A percentile compares a stretch with the other conserved stretches of the same genome.
Evolutionary conservation across 768 basidiomycete species (phyloP).

Genomic region (Serendipita indica): DNA sequence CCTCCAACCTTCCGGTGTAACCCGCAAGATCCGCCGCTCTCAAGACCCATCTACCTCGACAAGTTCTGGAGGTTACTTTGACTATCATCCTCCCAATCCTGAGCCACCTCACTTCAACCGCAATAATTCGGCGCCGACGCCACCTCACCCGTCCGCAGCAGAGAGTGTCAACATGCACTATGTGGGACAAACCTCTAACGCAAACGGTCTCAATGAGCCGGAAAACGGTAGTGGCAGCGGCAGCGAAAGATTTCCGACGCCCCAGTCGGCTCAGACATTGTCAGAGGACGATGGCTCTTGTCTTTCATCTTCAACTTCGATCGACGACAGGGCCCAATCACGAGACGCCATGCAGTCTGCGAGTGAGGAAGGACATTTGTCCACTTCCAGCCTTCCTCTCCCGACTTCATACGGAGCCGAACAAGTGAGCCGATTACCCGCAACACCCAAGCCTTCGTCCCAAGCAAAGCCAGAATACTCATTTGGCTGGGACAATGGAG

Average conservation of each 20-base stretch:
- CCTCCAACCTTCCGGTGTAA: background rate
- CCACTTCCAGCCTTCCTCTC: background rate
- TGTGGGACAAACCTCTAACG: background rate
- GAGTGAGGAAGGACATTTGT: background rate
- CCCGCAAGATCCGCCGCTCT: background rate
- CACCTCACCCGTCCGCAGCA: background rate
- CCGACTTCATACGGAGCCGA: background rate
- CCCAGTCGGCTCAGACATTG: background rate
- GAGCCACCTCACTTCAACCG: background rate
- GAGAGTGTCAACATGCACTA: background rate
- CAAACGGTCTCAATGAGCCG: background rate
- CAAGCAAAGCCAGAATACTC: too few relatives aligned
- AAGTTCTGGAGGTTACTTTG: background rate
- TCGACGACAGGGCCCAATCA: background rate
- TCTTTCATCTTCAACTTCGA: too few relatives aligned
- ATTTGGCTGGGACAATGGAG: too few relatives aligned
- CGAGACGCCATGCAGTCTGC: background rate
- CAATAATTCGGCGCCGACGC: slow-evolving; percentile 2
- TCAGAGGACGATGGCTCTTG: too few relatives aligned
- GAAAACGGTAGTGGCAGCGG: slow-evolving; percentile 5
- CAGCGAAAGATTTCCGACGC: background rate
- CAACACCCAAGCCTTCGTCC: too few relatives aligned
- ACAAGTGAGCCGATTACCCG: background rate
- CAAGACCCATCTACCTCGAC: background rate
- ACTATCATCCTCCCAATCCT: background rate